Conservation (phyloP, 2,329 filamentous ascomycete species). For the Fusarium sp. region DNA sequence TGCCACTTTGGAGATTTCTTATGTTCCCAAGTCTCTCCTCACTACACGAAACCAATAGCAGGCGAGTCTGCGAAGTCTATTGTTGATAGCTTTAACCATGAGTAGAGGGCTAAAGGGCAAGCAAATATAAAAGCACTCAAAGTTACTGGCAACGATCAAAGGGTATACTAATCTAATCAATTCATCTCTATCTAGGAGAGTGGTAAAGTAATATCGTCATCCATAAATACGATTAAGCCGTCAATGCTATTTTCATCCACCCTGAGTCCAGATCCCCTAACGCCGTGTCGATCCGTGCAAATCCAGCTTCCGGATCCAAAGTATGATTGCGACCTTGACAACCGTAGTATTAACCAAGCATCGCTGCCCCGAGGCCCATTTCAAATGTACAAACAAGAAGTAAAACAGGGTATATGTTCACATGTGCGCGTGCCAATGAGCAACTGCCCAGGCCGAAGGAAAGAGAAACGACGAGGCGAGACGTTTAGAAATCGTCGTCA, state of each 20-base stretch:
- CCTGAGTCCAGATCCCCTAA: conserved; percentile 36
- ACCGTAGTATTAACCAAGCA: conserved; percentile 30
- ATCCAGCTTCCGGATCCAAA: conserved; percentile 40
- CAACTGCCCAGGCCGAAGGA: conserved; percentile 9
- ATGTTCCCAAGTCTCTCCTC: no score
- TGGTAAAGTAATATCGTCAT: conserved; percentile 44
- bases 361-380: conserved; percentile 36
- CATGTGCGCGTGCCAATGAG: conserved; percentile 20
- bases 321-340: conserved; percentile 23
- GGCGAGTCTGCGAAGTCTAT: neutral
- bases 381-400: conserved; percentile 45
- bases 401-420: conserved; percentile 44
- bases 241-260: conserved; percentile 45
- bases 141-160: neutral
- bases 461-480: conserved; percentile 24
- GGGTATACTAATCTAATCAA: conserved; percentile 26
- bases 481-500: conserved; percentile 92
- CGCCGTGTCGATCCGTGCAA: conserved; percentile 36
- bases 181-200: conserved; percentile 39
- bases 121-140: neutral
- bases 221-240: conserved; percentile 39
- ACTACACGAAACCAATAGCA: neutral
- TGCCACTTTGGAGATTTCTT: neutral
- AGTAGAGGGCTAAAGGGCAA: neutral
- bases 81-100: neutral